Percentiles rank a stretch among this genome's conserved stretches.
Conservation (phyloP, 106 monocot genomes). For the Platanthera guangdongensis region DNA sequence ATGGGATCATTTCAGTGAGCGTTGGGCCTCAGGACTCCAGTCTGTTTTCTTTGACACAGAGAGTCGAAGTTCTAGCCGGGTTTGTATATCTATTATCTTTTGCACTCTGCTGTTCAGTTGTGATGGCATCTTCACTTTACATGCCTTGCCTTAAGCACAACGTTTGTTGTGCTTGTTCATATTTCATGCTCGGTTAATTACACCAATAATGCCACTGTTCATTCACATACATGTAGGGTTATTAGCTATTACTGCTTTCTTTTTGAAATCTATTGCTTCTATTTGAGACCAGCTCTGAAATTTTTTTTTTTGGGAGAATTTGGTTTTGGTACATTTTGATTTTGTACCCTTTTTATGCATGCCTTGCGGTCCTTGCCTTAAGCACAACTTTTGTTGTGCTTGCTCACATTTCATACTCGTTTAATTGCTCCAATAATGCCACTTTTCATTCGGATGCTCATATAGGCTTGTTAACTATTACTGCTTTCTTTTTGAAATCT, state of each 20-base stretch:
- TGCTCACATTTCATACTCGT: background rate
- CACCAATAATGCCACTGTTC: background rate
- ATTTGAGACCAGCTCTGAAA: background rate
- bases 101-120: background rate
- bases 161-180: constrained; percentile 3
- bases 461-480: background rate
- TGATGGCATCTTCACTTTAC: background rate
- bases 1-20: constrained; percentile 41
- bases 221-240: background rate
- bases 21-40: constrained; percentile 55
- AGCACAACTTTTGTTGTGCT: constrained; percentile 3
- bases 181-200: background rate
- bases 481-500: background rate
- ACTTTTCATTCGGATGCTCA: background rate
- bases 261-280: background rate
- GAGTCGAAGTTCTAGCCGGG: constrained; percentile 72
- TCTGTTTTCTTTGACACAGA: constrained; percentile 61
- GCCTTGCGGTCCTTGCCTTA: background rate
- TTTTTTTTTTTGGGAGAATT: background rate
- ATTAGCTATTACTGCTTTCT: background rate
- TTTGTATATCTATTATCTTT: constrained; percentile 22
- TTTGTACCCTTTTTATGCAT: background rate
- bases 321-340: background rate
- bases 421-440: background rate
- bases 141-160: background rate